Evolutionary conservation across 495 filamentous ascomycete genomes (phyloP).

Genomic region (Clavariopsis aquatica): DNA sequence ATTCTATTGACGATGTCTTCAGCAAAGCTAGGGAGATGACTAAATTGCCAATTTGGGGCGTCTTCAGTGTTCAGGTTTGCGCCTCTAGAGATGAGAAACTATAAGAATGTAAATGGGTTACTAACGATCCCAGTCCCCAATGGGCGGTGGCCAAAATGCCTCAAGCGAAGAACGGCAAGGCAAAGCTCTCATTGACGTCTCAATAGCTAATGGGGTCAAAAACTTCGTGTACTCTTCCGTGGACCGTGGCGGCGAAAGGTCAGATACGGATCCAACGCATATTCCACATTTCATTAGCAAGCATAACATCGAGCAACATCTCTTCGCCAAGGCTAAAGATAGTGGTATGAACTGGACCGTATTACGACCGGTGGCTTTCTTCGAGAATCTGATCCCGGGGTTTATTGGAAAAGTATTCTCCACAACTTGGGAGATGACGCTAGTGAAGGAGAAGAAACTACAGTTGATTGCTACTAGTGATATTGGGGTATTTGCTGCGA

Average conservation of each 20-base stretch:
- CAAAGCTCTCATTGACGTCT: slow-evolving; percentile 59
- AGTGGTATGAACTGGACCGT: slow-evolving; percentile 48
- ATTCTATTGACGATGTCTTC: slow-evolving; percentile 55
- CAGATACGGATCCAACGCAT: slow-evolving; percentile 56
- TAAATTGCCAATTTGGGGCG: slow-evolving; percentile 47
- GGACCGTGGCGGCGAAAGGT: slow-evolving; percentile 60
- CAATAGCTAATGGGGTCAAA: slow-evolving; percentile 57
- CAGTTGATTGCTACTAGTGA: slow-evolving; percentile 60
- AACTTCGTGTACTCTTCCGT: slow-evolving; percentile 67
- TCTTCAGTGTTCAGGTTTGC: slow-evolving; percentile 33
- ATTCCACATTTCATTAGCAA: slow-evolving; percentile 65
- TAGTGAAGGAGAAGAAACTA: slow-evolving; percentile 52
- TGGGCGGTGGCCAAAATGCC: slow-evolving; percentile 37
- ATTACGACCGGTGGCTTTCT: slow-evolving; percentile 60
- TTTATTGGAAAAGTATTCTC: slow-evolving; percentile 61
- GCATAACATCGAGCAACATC: slow-evolving; percentile 63
- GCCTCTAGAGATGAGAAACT: no score
- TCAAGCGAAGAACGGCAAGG: slow-evolving; percentile 61
- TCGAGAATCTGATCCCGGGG: slow-evolving; percentile 61
- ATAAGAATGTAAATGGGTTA: no score
- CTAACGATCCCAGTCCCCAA: no score
- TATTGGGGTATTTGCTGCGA: slow-evolving; percentile 64
- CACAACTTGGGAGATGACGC: slow-evolving; percentile 48
- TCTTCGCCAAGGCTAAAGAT: slow-evolving; percentile 46
- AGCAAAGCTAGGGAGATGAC: slow-evolving; percentile 47